Conservation (phyloP, 805 yeast species). For the Vanderwaltozyma yarrowii region DNA sequence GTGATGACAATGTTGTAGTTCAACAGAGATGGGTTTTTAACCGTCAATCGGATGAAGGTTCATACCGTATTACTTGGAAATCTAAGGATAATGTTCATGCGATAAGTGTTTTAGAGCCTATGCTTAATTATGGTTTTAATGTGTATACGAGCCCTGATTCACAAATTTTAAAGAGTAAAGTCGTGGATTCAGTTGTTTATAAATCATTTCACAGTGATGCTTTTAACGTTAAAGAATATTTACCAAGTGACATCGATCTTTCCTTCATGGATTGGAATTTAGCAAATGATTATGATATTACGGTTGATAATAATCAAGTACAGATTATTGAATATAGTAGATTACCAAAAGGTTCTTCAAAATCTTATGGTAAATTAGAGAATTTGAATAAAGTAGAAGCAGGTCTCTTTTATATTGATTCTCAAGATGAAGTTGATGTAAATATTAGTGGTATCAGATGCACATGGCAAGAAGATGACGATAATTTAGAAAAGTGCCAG, state of each 20-base stretch:
- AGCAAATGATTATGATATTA: slow-evolving; percentile 11
- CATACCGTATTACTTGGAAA: slow-evolving; percentile 12
- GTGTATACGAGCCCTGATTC: not conserved
- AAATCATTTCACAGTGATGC: slow-evolving; percentile 7
- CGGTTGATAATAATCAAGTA: slow-evolving; percentile 2
- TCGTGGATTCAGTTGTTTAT: slow-evolving; percentile 6
- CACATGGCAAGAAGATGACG: slow-evolving; percentile 13
- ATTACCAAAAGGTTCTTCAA: slow-evolving; percentile 2
- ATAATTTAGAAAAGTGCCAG: slow-evolving; percentile 16
- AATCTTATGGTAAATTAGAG: slow-evolving; percentile 2
- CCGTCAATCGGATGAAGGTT: not conserved
- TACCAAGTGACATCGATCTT: slow-evolving; percentile 1
- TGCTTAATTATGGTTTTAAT: slow-evolving; percentile 3
- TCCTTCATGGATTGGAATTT: slow-evolving; percentile 4
- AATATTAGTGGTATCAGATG: slow-evolving; percentile 23
- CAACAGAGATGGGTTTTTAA: slow-evolving; percentile 11
- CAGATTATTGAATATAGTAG: slow-evolving; percentile 16
- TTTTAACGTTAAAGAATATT: slow-evolving; percentile 1
- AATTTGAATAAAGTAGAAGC: slow-evolving; percentile 14
- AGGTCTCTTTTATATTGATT: slow-evolving; percentile 22
- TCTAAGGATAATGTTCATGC: not conserved
- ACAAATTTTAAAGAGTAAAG: too few relatives aligned
- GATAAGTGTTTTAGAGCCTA: slow-evolving; percentile 4
- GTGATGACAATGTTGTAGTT: slow-evolving; percentile 7
- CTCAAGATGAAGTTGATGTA: slow-evolving; percentile 13